Evolutionary conservation across 768 basidiomycete species (phyloP), one percentile per base, ranked within the genome.

Genomic region (Lentinula aciculospora): DNA sequence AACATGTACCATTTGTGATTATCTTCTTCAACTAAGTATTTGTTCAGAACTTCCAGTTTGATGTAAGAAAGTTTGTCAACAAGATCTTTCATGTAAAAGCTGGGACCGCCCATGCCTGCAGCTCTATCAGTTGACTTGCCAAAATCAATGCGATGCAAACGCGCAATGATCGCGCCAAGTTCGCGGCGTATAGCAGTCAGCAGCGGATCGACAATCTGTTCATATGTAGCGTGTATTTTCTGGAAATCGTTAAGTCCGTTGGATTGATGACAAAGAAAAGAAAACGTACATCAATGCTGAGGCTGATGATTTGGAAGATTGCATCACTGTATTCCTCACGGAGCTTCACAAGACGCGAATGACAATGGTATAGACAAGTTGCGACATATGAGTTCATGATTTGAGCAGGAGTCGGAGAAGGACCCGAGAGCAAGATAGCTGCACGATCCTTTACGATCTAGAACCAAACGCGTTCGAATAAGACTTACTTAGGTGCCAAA

Each of bases 31-130:
- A 94, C 74, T 46, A 71, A 74, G 69, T 88, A 93, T 60, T 81
- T 82, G 46, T 72, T 79, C 12, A 98, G 68, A 19, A 98, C 69
- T 64, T 95, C 92, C 15, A 75, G 68, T 71, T 91, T 91, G 61
- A 98, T 76, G 66, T 92, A 94, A 1, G 77, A 72, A 46, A 99
- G 73, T 72, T 93, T 97, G 58, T 97, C 95, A 7, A 85, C 81
- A 56, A 99, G 76, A 61, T 96, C 94, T 68, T 91, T 90, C 83
- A 98, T 89, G 71, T 98, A 98, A 13, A 86, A 69, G 70, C 92
- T 96, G 4, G 88, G 74, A 6, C 83, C 83, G 15, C 83, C 83
- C 68, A 83, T 81, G 17, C 81, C 81, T 44, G 81, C 74, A 70
- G 77, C 77, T 1, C 88, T 80, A 61, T 94, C 92, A 9, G 81